These are phyloP conservation scores for Mariannaea sp. DNA, from an alignment of 2,329 filamentous ascomycete genomes.

Conservation along the genomic window DNA sequence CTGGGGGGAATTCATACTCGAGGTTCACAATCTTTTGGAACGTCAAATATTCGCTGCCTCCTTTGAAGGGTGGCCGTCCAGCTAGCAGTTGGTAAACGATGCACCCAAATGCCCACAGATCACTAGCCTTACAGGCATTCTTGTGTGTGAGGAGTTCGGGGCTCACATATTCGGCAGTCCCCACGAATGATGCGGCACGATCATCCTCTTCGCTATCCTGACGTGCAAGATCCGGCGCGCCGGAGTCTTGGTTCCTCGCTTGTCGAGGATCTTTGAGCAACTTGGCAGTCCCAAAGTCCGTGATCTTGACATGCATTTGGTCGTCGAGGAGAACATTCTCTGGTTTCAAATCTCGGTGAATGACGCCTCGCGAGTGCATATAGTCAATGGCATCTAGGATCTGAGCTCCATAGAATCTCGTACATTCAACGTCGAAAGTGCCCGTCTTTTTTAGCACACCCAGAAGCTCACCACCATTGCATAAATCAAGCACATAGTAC, in stretches of 20 bases:
- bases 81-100: conserved; percentile 95
- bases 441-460: conserved; percentile 92
- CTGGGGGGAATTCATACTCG: conserved; percentile 90
- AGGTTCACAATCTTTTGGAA: conserved; percentile 97
- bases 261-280: conserved; percentile 61
- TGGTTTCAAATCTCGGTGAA: conserved; percentile 94
- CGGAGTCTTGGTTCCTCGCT: conserved; percentile 50
- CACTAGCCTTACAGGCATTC: conserved; percentile 95
- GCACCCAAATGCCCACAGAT: conserved; percentile 97
- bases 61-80: conserved; percentile 98
- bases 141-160: conserved; percentile 96
- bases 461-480: conserved; percentile 87
- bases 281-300: conserved; percentile 98
- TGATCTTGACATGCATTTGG: conserved; percentile 98
- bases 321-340: conserved; percentile 96
- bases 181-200: conserved; percentile 91
- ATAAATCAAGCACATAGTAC: conserved; percentile 95
- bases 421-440: conserved; percentile 94
- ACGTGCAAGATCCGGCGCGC: conserved; percentile 43
- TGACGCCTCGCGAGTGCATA: conserved; percentile 95
- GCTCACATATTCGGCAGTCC: conserved; percentile 97
- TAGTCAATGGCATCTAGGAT: conserved; percentile 96
- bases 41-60: conserved; percentile 91
- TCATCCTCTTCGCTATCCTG: conserved; percentile 62
- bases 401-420: conserved; percentile 91